Evolutionary conservation across 2,329 filamentous ascomycete genomes (phyloP), one percentile per base, ranked within the genome.

Genomic region (Paraphoma sp.): DNA sequence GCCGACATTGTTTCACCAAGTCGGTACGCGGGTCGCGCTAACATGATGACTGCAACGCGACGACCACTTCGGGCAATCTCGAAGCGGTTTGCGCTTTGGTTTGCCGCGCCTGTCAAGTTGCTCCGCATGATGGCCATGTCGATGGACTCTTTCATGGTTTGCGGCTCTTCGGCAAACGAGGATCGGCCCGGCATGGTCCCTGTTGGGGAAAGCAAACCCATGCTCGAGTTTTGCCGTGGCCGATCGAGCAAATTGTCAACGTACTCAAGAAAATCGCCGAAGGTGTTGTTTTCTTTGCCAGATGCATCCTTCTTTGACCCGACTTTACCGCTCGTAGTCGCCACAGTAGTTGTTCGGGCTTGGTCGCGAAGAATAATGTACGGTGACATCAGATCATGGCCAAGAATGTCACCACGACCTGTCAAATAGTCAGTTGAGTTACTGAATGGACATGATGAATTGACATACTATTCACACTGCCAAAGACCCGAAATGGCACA

Each of bases 41-140:
- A 84, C 78, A 93, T 93, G 53, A 99, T 87, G 6, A 96, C 92
- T 2, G 91, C 94, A 11, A 99, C 93, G n/a, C 89, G 89, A 53
- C 89, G 88, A n/a, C 93, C 93, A 69, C 93, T 93, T 12, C 94
- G 90, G 11, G 94, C 89, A 73, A 99, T 98, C 72, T 97, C 93
- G 74, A 98, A 99, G 40, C 93, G 88, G 69, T 97, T 97, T n/a
- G 89, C 86, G 71, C 91, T 93, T 67, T 92, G 89, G 36, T 89
- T 87, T n/a, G 86, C 85, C 44, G 86, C 83, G 2, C 82, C 82
- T 0, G 87, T 84, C 64, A 89, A 80, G 64, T 76, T 76, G 69
- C 74, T 79, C 59, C 92, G 88, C 51, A 97, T 83, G 56, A 98
- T 97, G 11, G 95, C 91, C 58, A 96, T 84, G 71, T 97, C 92